Percentiles rank a stretch among this genome's conserved stretches.
Conservation (phyloP, 257 asterid species). For the Mitragyna speciosa region DNA sequence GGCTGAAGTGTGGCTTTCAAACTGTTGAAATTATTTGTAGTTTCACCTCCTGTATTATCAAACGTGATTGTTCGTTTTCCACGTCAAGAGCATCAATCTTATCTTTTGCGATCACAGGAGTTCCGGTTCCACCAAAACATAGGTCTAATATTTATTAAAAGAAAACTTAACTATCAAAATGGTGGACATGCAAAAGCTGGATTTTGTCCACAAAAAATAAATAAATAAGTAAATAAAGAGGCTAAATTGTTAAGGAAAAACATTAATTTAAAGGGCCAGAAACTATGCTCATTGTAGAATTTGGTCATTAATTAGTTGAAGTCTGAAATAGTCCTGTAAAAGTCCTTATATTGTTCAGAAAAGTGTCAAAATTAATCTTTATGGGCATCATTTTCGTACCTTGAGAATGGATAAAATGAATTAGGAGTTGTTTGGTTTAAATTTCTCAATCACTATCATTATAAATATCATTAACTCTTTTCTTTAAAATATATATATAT, state of each 20-base stretch:
- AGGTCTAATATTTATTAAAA: too few relatives aligned
- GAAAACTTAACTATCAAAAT: not conserved
- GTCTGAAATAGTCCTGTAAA: too few relatives aligned
- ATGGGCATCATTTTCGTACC: too few relatives aligned
- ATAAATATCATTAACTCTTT: too few relatives aligned
- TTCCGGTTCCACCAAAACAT: too few relatives aligned
- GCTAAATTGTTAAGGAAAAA: not conserved
- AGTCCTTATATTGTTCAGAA: not conserved
- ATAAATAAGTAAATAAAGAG: not conserved
- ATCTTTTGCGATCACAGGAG: slow-evolving; percentile 49
- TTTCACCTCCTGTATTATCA: slow-evolving; percentile 57
- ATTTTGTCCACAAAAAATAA: too few relatives aligned
- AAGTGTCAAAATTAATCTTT: not conserved
- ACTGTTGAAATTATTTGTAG: slow-evolving; percentile 44
- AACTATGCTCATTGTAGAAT: too few relatives aligned
- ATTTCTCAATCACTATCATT: too few relatives aligned
- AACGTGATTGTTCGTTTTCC: slow-evolving; percentile 41
- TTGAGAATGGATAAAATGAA: too few relatives aligned
- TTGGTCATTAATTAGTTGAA: not conserved
- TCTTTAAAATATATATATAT: too few relatives aligned
- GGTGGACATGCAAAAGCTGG: slow-evolving; percentile 18
- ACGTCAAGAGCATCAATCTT: slow-evolving; percentile 50
- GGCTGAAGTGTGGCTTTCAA: slow-evolving; percentile 47
- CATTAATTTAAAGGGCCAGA: not conserved
- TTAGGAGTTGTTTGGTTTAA: too few relatives aligned